Evolutionary conservation across 2,329 filamentous ascomycete species (phyloP), one percentile per base, ranked within the genome.

Genomic region (Leptographium procerum): DNA sequence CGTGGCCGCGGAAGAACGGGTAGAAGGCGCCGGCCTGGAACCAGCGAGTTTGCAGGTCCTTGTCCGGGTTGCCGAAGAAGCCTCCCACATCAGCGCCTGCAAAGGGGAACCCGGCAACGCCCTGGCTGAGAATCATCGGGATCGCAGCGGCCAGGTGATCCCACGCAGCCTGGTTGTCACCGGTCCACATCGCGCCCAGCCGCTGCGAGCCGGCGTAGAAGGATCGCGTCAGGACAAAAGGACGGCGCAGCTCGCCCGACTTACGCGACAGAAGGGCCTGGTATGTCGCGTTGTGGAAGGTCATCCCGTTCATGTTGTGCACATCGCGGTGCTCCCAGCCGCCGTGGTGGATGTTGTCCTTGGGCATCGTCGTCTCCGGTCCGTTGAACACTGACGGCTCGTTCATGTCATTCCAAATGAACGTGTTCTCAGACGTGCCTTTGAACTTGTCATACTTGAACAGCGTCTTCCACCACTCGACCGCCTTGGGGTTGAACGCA

Each of bases 371-470:
- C 3, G 91, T 95, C 72, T 99, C 94, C 0, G 94, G 94, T 0
- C 94, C 94, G 70, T 97, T 97, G 77, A 99, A 99, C 1, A 99
- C 94, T 0, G 94, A 97, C 0, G 94, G 94, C 75, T 99, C 94
- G 69, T 96, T 97, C 94, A 99, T 99, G 71, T 99, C 94, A 71
- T 99, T 99, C 94, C 94, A 99, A 66, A 99, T 84, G 72, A 90
- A 96, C 0, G 89, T 86, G 71, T 97, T 99, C 63, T 86, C 79
- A 65, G 86, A 80, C 1, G 90, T 90, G 53, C 91, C 91, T 71
- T 89, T 89, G 79, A 96, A 99, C 47, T 75, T 81, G 69, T 89
- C 85, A 64, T 95, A 97, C 66, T 88, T 86, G 80, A 95, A 97
- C 13, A 97, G 80, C 3, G 79, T 75, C 65, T 84, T 87, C 92